phyloP scores from a whole-genome alignment of 2,329 filamentous ascomycete genomes.

The Knufia petricola region DNA sequence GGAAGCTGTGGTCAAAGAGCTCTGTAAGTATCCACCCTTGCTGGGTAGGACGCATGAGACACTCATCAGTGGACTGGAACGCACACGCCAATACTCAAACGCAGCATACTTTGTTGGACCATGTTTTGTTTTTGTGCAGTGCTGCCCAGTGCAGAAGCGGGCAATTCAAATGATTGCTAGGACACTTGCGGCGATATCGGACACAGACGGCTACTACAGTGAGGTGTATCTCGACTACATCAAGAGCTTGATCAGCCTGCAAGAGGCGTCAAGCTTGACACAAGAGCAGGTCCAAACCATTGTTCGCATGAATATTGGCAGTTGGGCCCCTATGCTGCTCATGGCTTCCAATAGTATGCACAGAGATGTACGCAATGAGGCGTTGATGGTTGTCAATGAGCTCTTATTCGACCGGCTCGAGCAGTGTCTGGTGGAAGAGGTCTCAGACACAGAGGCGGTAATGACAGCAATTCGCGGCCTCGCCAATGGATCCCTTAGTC shows the following conservation, averaged over 20 bases:
- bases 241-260: slow-evolving; percentile 39
- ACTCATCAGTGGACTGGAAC: slow-evolving; percentile 46
- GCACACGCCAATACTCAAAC: slow-evolving; percentile 25
- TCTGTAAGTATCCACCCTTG: slow-evolving; percentile 44
- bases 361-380: slow-evolving; percentile 34
- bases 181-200: slow-evolving; percentile 38
- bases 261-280: slow-evolving; percentile 23
- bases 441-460: slow-evolving; percentile 8
- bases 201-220: slow-evolving; percentile 40
- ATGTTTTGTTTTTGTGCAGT: slow-evolving; percentile 44
- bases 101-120: slow-evolving; percentile 51
- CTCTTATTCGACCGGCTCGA: slow-evolving; percentile 32
- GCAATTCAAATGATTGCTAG: slow-evolving; percentile 32
- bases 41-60: slow-evolving; percentile 39
- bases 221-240: slow-evolving; percentile 44
- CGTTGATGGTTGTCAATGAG: slow-evolving; percentile 34
- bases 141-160: slow-evolving; percentile 29
- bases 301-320: slow-evolving; percentile 31
- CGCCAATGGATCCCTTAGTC: slow-evolving; percentile 10
- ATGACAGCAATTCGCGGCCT: slow-evolving; percentile 12
- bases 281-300: slow-evolving; percentile 22
- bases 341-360: slow-evolving; percentile 37
- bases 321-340: slow-evolving; percentile 45
- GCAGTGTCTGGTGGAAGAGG: slow-evolving; percentile 25
- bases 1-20: slow-evolving; percentile 46